phyloP scores from a whole-genome alignment of 345 rosid species.

The Citrus reticulata region DNA sequence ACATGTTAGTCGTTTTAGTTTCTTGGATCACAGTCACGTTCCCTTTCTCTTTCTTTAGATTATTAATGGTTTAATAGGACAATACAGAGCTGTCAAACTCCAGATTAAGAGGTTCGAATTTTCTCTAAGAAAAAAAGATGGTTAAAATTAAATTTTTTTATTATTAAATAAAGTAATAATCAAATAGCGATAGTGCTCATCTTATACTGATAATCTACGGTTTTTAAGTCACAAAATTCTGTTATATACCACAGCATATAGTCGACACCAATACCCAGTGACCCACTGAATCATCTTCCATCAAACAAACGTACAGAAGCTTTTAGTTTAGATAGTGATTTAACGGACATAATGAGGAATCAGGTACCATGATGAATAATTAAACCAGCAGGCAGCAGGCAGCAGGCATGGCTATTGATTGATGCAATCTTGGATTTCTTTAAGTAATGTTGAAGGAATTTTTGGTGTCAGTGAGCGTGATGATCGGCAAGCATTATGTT shows the following conservation, averaged over 20 bases:
- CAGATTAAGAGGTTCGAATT: too few relatives aligned
- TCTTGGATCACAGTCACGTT: background rate
- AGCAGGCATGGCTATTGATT: background rate
- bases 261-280: too few relatives aligned
- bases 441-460: slow-evolving; percentile 14
- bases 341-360: background rate
- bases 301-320: background rate
- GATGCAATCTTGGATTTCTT: background rate
- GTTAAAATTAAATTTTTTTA: too few relatives aligned
- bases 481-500: slow-evolving; percentile 1
- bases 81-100: too few relatives aligned
- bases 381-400: background rate
- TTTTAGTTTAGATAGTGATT: background rate
- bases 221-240: too few relatives aligned
- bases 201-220: too few relatives aligned
- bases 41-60: background rate
- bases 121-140: too few relatives aligned
- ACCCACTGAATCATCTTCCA: background rate
- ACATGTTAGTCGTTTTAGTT: background rate
- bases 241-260: background rate
- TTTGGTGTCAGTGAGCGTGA: slow-evolving; percentile 13
- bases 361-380: background rate
- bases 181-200: too few relatives aligned
- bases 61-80: too few relatives aligned
- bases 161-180: too few relatives aligned